Evolutionary conservation across 1,284 basidiomycete genomes (phyloP), one percentile per base, ranked within the genome.

Genomic region (Ustilago shanxiensis): DNA sequence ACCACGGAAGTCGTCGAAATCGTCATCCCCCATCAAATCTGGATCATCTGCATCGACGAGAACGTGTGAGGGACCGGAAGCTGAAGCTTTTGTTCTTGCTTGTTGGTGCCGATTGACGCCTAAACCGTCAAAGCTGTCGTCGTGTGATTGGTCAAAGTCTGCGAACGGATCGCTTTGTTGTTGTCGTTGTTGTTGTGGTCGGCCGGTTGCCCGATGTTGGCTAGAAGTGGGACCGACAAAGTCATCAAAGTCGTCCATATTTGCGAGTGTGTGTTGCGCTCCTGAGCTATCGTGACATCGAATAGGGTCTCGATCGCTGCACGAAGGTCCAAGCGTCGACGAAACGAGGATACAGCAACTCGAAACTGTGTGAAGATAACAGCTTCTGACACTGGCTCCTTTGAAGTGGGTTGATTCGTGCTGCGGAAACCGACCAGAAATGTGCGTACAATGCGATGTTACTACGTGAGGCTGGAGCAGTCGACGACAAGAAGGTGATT

Each of bases 181-280:
- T 5, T 52, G 60, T 11, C 47, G 67, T 1, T 49, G 41, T 5
- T 52, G 60, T 54, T 50, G 58, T n/a, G 58, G 26, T 7, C 31
- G 49, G 37, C 49, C 14, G 9, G 35, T 33, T n/a, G 24, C 41
- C 11, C 37, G 59, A n/a, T 53, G 47, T 13, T 52, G 50, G 24
- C 47, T 57, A 20, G 47, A 59, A 16, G 45, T 49, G 14, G 76
- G 57, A 33, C 49, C 57, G 58, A 79, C 65, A 50, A 82, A 82
- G 50, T 82, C 78, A 69, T 82, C 81, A 77, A 81, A 81, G 62
- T 82, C 81, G 70, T 82, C 80, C 80, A 82, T 82, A 1, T 10
- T 49, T 62, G 49, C 29, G 37, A 37, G 31, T 35, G 45, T 11
- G 11, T 39, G 24, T 20, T 26, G 10, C n/a, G 33, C 26, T 37